Conservation (phyloP, 2,329 filamentous ascomycete genomes). For the Alternaria longipes region DNA sequence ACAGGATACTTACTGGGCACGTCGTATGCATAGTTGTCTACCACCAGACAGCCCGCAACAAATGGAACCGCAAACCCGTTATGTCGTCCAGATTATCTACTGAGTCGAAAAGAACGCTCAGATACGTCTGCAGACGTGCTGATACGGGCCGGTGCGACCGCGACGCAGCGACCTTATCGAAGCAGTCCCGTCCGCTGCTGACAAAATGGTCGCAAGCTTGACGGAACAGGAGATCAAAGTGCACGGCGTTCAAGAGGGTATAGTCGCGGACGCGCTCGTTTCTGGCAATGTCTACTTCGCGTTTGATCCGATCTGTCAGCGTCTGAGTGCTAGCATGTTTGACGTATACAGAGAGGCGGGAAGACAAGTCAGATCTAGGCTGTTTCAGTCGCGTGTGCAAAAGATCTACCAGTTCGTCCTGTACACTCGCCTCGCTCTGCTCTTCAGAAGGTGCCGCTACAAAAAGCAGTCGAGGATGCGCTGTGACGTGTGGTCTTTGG, state of each 20-base stretch:
- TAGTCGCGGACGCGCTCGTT: neutral
- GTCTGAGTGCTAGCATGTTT: neutral
- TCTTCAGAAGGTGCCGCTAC: constrained; percentile 2
- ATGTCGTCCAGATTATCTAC: neutral
- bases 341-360: neutral
- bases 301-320: constrained; percentile 2
- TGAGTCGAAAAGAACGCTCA: neutral
- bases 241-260: neutral
- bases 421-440: constrained; percentile 1
- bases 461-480: neutral
- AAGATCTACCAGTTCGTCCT: neutral
- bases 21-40: constrained; percentile 7
- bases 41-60: neutral
- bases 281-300: neutral
- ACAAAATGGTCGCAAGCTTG: constrained; percentile 1
- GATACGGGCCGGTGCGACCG: neutral
- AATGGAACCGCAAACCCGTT: neutral
- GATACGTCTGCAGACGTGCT: neutral
- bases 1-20: constrained; percentile 1
- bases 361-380: constrained; percentile 2
- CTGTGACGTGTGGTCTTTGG: neutral
- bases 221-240: constrained; percentile 4
- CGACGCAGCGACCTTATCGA: neutral
- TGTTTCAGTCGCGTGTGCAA: constrained; percentile 1
- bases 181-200: neutral